These are phyloP conservation scores for Poronia punctata DNA, from an alignment of 495 filamentous ascomycete genomes.

Conservation along the genomic window DNA sequence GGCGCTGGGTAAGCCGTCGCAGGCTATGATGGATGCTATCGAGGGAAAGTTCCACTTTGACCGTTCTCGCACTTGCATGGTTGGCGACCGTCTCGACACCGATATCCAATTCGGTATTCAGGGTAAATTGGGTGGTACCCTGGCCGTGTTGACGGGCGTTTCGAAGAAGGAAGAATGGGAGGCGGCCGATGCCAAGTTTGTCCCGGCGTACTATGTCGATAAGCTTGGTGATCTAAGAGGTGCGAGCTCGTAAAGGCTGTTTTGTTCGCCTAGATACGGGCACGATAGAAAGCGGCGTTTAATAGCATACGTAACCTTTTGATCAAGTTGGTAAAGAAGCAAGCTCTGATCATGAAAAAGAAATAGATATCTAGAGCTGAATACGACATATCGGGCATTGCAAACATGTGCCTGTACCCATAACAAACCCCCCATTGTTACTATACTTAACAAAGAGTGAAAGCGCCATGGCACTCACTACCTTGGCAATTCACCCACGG, in stretches of 20 bases:
- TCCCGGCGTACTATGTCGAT: slow-evolving; percentile 76
- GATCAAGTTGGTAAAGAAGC: too few species aligned
- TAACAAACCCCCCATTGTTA: too few species aligned
- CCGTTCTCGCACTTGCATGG: slow-evolving; percentile 82
- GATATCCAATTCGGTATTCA: slow-evolving; percentile 95
- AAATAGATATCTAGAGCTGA: neutral
- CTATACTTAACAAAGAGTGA: too few species aligned
- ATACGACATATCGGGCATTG: too few species aligned
- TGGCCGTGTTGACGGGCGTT: slow-evolving; percentile 89
- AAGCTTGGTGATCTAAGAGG: slow-evolving; percentile 66
- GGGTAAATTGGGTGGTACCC: slow-evolving; percentile 81
- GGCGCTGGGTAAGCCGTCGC: slow-evolving; percentile 85
- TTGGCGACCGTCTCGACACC: slow-evolving; percentile 89
- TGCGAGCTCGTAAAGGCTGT: slow-evolving; percentile 12
- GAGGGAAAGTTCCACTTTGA: slow-evolving; percentile 93
- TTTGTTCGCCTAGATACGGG: too few species aligned
- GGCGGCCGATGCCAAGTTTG: slow-evolving; percentile 48
- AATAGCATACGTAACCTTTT: too few species aligned
- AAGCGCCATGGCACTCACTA: too few species aligned
- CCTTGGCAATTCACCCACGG: too few species aligned
- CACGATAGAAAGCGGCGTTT: neutral
- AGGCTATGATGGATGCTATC: slow-evolving; percentile 98
- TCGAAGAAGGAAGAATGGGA: slow-evolving; percentile 74
- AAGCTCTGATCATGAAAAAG: too few species aligned
- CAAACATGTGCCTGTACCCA: too few species aligned